These are phyloP conservation scores for Rhodotorula sp. DNA, from an alignment of 1,284 basidiomycete genomes.

Conservation along the genomic window DNA sequence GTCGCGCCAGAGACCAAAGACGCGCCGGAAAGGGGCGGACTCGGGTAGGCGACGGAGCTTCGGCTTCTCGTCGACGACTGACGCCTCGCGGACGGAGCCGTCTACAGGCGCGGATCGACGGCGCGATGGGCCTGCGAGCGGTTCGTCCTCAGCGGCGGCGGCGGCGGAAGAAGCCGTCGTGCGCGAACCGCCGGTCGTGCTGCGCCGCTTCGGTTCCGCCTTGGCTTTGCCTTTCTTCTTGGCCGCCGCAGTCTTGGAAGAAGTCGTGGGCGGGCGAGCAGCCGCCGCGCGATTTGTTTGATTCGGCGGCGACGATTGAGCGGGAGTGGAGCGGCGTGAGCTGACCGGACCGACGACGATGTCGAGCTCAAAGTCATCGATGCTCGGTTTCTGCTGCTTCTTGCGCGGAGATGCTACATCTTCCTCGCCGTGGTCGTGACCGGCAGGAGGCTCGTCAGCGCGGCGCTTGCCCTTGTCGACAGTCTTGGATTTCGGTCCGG, in stretches of 20 bases:
- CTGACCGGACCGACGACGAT: too few relatives aligned
- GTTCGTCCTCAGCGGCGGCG: not conserved
- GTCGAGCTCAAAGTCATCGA: too few relatives aligned
- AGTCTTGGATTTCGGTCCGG: not conserved
- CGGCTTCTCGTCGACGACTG: constrained; percentile 9
- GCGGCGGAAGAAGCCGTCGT: too few relatives aligned
- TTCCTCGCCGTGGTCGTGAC: not conserved
- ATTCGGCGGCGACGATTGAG: not conserved
- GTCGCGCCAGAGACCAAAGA: constrained; percentile 37
- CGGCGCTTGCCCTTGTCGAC: constrained; percentile 7
- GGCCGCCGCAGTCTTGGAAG: not conserved
- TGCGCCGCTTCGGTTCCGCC: not conserved
- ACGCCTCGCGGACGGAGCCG: not conserved
- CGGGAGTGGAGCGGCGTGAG: too few relatives aligned
- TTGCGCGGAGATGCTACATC: not conserved
- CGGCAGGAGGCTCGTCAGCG: not conserved
- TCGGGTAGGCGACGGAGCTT: not conserved
- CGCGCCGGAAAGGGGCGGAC: constrained; percentile 38
- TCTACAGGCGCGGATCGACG: not conserved
- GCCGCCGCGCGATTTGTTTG: not conserved
- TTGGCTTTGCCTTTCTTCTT: constrained; percentile 1
- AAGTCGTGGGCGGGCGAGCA: not conserved
- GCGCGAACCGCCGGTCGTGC: too few relatives aligned
- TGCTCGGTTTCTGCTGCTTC: not conserved
- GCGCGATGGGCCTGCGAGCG: constrained; percentile 18